A percentile compares a stretch with the other conserved stretches of the same genome.
Conservation (phyloP, 1,284 basidiomycete genomes). For the Puccinia triticina region DNA sequence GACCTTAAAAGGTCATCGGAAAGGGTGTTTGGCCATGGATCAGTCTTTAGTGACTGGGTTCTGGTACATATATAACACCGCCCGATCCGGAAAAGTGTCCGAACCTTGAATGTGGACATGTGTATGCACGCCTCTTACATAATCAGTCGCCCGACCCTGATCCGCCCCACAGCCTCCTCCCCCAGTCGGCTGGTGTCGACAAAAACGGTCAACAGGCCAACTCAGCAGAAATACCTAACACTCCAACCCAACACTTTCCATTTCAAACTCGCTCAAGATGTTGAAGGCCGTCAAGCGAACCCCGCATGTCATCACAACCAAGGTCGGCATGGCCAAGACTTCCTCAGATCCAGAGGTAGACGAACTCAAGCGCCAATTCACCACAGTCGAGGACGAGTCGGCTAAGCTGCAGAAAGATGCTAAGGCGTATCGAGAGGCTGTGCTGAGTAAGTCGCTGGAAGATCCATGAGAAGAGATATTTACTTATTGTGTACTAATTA, state of each 20-base stretch:
- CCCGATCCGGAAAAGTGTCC: too few species aligned
- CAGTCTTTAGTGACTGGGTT: too few species aligned
- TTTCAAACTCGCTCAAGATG: constrained; percentile 1
- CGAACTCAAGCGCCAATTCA: constrained; percentile 81
- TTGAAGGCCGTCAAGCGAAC: constrained; percentile 64
- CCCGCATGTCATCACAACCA: constrained; percentile 80
- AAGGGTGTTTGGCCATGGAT: too few species aligned
- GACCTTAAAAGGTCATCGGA: too few species aligned
- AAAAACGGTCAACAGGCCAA: too few species aligned
- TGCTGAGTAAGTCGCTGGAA: constrained; percentile 68
- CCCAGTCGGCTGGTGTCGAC: too few species aligned
- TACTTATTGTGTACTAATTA: not conserved
- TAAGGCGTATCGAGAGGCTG: constrained; percentile 80
- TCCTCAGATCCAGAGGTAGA: constrained; percentile 67
- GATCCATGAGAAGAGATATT: constrained; percentile 52
- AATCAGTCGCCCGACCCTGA: too few species aligned
- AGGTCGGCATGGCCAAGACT: constrained; percentile 75
- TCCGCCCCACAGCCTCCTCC: too few species aligned
- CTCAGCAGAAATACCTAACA: not conserved
- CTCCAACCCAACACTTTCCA: not conserved
- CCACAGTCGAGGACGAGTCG: constrained; percentile 74
- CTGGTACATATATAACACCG: too few species aligned
- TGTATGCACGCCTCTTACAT: too few species aligned
- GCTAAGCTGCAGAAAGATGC: constrained; percentile 92
- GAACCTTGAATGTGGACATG: too few species aligned